phyloP scores from a whole-genome alignment of 2,329 filamentous ascomycete species.

The Xylaria sp. region DNA sequence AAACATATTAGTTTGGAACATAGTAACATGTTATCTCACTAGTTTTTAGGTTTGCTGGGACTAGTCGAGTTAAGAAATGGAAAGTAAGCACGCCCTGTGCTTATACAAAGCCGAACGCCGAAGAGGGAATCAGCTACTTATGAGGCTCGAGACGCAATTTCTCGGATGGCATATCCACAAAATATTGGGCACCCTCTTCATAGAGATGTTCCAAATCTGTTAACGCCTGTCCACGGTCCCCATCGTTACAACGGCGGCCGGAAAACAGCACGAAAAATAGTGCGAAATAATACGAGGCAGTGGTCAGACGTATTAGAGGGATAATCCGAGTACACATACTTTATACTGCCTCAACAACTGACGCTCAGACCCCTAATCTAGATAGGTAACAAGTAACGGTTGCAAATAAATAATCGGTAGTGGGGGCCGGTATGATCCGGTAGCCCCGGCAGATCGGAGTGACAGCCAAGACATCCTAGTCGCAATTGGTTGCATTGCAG shows the following conservation, averaged over 20 bases:
- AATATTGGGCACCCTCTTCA: neutral
- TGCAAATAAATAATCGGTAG: neutral
- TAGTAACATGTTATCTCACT: neutral
- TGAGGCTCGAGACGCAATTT: neutral
- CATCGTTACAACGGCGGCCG: neutral
- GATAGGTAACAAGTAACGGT: neutral
- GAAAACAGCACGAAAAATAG: neutral
- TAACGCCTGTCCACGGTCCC: neutral
- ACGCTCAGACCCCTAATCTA: constrained; percentile 7
- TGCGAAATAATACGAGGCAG: constrained; percentile 6
- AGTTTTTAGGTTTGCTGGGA: neutral
- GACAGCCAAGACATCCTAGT: constrained; percentile 1
- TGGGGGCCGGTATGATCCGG: constrained; percentile 19
- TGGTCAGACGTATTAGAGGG: too few species aligned
- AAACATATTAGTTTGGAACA: neutral
- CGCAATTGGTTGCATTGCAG: constrained; percentile 2
- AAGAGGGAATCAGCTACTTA: neutral
- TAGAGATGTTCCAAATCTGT: neutral
- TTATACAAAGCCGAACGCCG: constrained; percentile 22
- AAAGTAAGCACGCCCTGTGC: neutral
- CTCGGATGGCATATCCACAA: neutral
- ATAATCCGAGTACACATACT: neutral
- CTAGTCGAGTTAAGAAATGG: neutral
- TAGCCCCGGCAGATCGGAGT: constrained; percentile 19
- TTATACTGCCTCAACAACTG: neutral